phyloP scores from a whole-genome alignment of 768 basidiomycete species.

The Mycena leptocephala region DNA sequence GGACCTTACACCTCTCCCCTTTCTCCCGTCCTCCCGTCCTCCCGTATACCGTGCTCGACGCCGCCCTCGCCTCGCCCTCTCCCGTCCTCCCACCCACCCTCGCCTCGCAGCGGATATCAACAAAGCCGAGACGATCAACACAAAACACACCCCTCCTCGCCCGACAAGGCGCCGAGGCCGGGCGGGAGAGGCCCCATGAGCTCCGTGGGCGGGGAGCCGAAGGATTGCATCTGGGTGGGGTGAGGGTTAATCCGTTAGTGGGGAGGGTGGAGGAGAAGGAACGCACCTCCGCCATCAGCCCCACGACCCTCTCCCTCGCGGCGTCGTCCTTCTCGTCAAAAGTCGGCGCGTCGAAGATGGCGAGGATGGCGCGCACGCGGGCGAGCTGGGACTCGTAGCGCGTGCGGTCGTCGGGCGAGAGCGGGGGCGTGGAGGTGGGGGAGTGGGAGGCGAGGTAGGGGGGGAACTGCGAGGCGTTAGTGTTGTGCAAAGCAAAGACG shows the following conservation, averaged over 20 bases:
- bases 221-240: conserved; percentile 76
- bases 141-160: conserved; percentile 65
- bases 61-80: no score
- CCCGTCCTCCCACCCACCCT: no score
- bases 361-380: conserved; percentile 72
- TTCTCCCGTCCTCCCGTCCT: no score
- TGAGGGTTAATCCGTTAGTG: neutral
- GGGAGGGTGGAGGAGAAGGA: neutral
- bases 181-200: conserved; percentile 90
- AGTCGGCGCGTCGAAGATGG: conserved; percentile 73
- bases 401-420: conserved; percentile 72
- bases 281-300: conserved; percentile 83
- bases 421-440: conserved; percentile 57
- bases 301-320: conserved; percentile 66
- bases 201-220: conserved; percentile 85
- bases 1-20: no score
- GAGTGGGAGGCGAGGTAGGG: conserved; percentile 71
- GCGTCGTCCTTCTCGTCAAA: conserved; percentile 72
- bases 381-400: conserved; percentile 76
- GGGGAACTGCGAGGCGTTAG: conserved; percentile 74
- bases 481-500: neutral
- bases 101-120: no score
- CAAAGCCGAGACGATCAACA: no score
- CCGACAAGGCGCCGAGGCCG: conserved; percentile 64
- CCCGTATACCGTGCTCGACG: no score